Conservation (phyloP, 768 basidiomycete genomes). For the Termitomyces sp. region DNA sequence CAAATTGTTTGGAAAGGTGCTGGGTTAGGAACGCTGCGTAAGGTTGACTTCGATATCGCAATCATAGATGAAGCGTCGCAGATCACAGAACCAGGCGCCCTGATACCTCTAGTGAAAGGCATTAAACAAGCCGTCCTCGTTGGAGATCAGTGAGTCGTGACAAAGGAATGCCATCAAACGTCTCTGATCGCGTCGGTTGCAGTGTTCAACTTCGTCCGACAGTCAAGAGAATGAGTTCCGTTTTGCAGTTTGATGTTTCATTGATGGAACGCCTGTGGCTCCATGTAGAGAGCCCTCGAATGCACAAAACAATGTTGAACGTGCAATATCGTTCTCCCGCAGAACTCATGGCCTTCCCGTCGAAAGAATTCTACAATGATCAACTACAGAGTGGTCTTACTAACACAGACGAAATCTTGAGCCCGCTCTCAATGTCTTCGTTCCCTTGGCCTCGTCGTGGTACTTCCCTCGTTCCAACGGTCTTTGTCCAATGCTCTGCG, state of each 20-base stretch:
- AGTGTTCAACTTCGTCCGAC: slow-evolving; percentile 68
- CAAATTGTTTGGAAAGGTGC: slow-evolving; percentile 28
- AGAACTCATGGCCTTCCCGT: slow-evolving; percentile 56
- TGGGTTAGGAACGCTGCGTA: slow-evolving; percentile 51
- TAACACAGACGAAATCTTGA: slow-evolving; percentile 28
- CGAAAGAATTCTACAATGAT: slow-evolving; percentile 56
- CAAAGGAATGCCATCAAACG: neutral
- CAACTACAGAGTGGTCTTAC: slow-evolving; percentile 41
- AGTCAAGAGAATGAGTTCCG: slow-evolving; percentile 52
- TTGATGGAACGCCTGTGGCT: slow-evolving; percentile 57
- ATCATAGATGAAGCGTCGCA: slow-evolving; percentile 70
- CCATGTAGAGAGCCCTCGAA: slow-evolving; percentile 23
- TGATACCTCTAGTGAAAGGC: slow-evolving; percentile 66
- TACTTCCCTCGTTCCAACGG: slow-evolving; percentile 39
- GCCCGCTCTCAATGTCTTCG: slow-evolving; percentile 27
- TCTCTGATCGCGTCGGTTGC: neutral
- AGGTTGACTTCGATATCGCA: slow-evolving; percentile 52
- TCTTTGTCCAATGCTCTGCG: slow-evolving; percentile 49
- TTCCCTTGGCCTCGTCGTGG: slow-evolving; percentile 54
- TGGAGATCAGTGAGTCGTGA: slow-evolving; percentile 57
- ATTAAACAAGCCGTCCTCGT: slow-evolving; percentile 52
- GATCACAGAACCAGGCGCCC: slow-evolving; percentile 58
- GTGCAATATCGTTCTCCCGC: slow-evolving; percentile 63
- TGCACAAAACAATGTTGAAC: slow-evolving; percentile 59
- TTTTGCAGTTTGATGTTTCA: slow-evolving; percentile 53